Base-by-base conservation (phyloP, 1,284 basidiomycete species). In the Puccinia triticina region DNA sequence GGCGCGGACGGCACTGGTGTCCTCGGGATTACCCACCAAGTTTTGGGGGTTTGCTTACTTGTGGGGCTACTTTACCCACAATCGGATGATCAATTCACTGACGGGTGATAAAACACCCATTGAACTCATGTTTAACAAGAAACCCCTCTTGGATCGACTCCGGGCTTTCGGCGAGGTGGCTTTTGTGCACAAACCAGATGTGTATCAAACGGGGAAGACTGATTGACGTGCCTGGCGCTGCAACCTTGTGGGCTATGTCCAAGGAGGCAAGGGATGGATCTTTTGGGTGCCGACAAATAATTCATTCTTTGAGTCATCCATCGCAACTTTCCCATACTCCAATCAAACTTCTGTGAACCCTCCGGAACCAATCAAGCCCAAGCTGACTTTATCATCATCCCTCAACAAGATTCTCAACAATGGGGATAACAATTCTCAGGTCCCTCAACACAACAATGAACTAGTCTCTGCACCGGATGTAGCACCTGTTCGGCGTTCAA, bases 21-120 rank as follows among this genome's bases (percentile, higher is more conserved):
- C 40, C 4, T 74, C 57, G 1, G 40, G 43, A 0, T 40, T 82
- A 50, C 71, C 71, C 11, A 32, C 66, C 11, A 53, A 57, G 26
- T 82, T 82, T n/a, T 82, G 79, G 79, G 55, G 59, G 1, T 53
- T 21, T 23, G 71, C 79, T 4, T 82, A 64, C 32, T 16, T 81
- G 40, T 72, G 66, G 61, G 61, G 26, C 14, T 48, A 32, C 12
- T 43, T 43, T 43, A 43, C 40, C 12, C 40, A 43, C 40, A 43
- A 43, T 12, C 40, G 40, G 12, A 5, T 71, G 26, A 46, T 67
- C 57, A 82, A 82, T 43, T 74, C 79, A 1, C 34, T 74, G 1
- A 74, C 79, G 3, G 59, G 50, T 2, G 72, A 75, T 37, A 48
- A 46, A 21, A 74, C 79, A 3, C 79, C 71, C 2, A 18, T 74